Percentiles rank a stretch among this genome's conserved stretches.
phyloP scores from a whole-genome alignment of 768 basidiomycete genomes.

The Russula lepida region DNA sequence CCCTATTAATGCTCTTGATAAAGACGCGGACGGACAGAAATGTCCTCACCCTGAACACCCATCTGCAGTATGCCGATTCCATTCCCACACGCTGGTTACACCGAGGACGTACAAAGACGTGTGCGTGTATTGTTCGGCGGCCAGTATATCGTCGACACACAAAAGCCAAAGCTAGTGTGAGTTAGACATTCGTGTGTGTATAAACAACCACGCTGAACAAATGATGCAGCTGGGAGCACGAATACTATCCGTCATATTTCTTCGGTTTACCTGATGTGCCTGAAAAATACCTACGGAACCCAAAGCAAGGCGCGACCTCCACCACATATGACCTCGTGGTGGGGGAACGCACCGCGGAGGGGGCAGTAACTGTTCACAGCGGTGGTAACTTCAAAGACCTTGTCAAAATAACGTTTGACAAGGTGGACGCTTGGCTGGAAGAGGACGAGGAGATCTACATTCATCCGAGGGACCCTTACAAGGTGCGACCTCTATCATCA shows the following conservation, averaged over 20 bases:
- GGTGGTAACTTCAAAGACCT: slow-evolving; percentile 38
- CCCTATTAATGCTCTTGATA: too few relatives aligned
- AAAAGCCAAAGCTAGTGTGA: slow-evolving; percentile 52
- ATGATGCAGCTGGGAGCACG: slow-evolving; percentile 43
- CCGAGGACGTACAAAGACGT: slow-evolving; percentile 43
- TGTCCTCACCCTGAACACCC: not conserved
- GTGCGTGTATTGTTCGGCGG: slow-evolving; percentile 48
- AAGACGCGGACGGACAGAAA: too few relatives aligned
- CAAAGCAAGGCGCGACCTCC: slow-evolving; percentile 26
- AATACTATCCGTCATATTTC: slow-evolving; percentile 47
- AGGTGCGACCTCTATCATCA: slow-evolving; percentile 32
- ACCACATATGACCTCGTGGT: slow-evolving; percentile 42
- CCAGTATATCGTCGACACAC: slow-evolving; percentile 42
- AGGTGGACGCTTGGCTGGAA: slow-evolving; percentile 59
- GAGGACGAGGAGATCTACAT: slow-evolving; percentile 54
- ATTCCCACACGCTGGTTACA: slow-evolving; percentile 22
- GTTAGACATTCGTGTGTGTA: slow-evolving; percentile 18
- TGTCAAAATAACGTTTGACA: slow-evolving; percentile 40
- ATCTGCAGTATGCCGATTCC: slow-evolving; percentile 2
- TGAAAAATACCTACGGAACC: slow-evolving; percentile 33
- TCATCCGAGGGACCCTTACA: slow-evolving; percentile 64
- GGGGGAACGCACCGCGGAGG: slow-evolving; percentile 31
- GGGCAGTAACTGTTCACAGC: slow-evolving; percentile 33
- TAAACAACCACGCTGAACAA: not conserved
- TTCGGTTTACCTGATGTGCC: slow-evolving; percentile 42